These are phyloP conservation scores for Leptographium lundbergii DNA, from an alignment of 2,329 filamentous ascomycete genomes.

Conservation along the genomic window DNA sequence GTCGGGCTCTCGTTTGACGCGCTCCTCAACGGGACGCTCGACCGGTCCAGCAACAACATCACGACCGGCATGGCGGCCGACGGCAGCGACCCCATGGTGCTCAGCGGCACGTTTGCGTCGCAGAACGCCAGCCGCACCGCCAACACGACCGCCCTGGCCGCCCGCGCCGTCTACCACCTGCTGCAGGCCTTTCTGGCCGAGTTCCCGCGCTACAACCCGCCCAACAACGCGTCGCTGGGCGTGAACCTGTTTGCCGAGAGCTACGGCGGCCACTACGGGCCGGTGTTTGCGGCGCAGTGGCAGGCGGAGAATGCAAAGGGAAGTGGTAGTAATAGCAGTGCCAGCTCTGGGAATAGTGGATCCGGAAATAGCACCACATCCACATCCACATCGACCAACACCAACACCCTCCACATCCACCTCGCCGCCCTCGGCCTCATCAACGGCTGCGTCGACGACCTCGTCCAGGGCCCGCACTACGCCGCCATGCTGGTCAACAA, in stretches of 20 bases:
- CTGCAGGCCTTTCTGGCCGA: constrained; percentile 46
- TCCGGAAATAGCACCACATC: constrained; percentile 16
- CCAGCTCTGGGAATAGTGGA: background rate
- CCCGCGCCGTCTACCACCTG: constrained; percentile 52
- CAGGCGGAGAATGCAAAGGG: constrained; percentile 46
- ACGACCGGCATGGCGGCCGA: constrained; percentile 23
- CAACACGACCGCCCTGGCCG: constrained; percentile 43
- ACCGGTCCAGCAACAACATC: constrained; percentile 29
- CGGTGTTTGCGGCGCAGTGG: constrained; percentile 45
- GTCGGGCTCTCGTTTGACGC: constrained; percentile 57
- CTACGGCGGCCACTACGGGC: constrained; percentile 59
- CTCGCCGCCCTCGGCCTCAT: constrained; percentile 55
- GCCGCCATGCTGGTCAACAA: constrained; percentile 48
- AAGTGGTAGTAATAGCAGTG: background rate
- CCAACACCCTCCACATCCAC: constrained; percentile 29
- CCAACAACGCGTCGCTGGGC: constrained; percentile 33
- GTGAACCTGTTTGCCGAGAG: constrained; percentile 58
- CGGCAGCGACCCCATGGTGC: constrained; percentile 19
- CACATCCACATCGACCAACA: constrained; percentile 34
- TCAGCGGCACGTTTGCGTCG: constrained; percentile 55
- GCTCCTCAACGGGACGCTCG: constrained; percentile 45
- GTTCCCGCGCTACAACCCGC: constrained; percentile 46
- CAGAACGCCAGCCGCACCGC: constrained; percentile 33
- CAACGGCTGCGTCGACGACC: constrained; percentile 56
- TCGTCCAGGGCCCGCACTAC: constrained; percentile 46